phyloP scores from a whole-genome alignment of 2,329 filamentous ascomycete genomes.

The Colletotrichum eremochloae region DNA sequence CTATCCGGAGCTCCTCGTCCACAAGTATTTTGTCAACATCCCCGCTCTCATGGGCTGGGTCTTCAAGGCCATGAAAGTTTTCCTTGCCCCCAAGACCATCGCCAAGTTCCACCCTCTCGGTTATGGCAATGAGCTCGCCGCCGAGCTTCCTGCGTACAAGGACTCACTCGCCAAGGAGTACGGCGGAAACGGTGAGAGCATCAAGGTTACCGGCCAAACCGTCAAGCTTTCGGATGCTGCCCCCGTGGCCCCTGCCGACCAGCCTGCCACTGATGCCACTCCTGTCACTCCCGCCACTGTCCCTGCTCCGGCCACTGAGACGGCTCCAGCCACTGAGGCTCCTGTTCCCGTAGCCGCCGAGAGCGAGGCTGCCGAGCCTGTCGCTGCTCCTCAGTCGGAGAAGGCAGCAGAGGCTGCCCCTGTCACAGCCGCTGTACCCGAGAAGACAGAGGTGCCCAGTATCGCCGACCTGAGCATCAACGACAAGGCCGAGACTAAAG shows the following conservation, averaged over 20 bases:
- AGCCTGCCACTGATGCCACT: conserved; percentile 36
- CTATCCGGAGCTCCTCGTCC: conserved; percentile 85
- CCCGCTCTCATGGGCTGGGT: conserved; percentile 92
- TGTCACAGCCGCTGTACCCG: conserved; percentile 19
- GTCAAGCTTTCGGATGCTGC: conserved; percentile 47
- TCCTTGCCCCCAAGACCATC: conserved; percentile 79
- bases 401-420: conserved; percentile 19
- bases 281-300: conserved; percentile 20
- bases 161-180: conserved; percentile 80
- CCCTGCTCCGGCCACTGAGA: conserved; percentile 34
- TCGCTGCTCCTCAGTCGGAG: conserved; percentile 15
- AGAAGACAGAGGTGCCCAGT: conserved; percentile 37
- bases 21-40: conserved; percentile 98
- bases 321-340: conserved; percentile 38
- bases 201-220: conserved; percentile 53
- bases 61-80: conserved; percentile 80
- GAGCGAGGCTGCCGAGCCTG: conserved; percentile 36
- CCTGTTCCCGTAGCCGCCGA: conserved; percentile 43
- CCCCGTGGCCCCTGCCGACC: conserved; percentile 18
- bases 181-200: conserved; percentile 75
- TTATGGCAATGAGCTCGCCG: conserved; percentile 77
- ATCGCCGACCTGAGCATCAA: conserved; percentile 36
- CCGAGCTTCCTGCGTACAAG: conserved; percentile 70
- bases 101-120: conserved; percentile 85
- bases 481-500: conserved; percentile 27